Evolutionary conservation across 2,329 filamentous ascomycete genomes (phyloP).

Genomic region (Lasiodiplodia citricola): DNA sequence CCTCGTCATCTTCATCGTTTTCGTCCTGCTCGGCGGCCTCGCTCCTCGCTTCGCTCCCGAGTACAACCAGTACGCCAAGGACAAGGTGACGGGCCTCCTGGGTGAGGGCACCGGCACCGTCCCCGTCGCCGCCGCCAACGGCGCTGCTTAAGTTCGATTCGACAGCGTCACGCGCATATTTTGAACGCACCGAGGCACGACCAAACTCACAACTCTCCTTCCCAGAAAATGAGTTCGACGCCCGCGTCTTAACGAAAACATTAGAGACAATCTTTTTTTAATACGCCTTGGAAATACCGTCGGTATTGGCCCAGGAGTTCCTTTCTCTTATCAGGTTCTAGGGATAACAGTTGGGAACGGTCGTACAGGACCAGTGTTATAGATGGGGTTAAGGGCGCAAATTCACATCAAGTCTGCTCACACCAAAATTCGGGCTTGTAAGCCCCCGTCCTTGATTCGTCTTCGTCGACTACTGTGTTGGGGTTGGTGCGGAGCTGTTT

Average conservation of each 20-base stretch:
- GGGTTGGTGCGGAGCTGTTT: conserved; percentile 3
- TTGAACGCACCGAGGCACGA: conserved; percentile 5
- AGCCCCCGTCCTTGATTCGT: not conserved
- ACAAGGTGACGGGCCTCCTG: conserved; percentile 43
- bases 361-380: conserved; percentile 19
- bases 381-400: conserved; percentile 21
- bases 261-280: conserved; percentile 21
- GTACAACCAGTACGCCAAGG: conserved; percentile 41
- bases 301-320: conserved; percentile 11
- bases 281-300: conserved; percentile 21
- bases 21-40: conserved; percentile 68
- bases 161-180: not conserved
- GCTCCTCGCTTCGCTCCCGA: conserved; percentile 46
- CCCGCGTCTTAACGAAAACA: conserved; percentile 20
- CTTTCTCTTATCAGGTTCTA: conserved; percentile 19
- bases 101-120: conserved; percentile 34
- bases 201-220: not conserved
- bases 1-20: conserved; percentile 65
- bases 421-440: conserved; percentile 7
- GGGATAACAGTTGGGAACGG: conserved; percentile 21
- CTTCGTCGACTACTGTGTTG: conserved; percentile 2
- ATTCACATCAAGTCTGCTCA: conserved; percentile 21
- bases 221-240: conserved; percentile 14
- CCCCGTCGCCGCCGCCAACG: conserved; percentile 19
- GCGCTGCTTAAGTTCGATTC: conserved; percentile 19